Evolutionary conservation across 2,329 filamentous ascomycete genomes (phyloP), one percentile per base, ranked within the genome.

Genomic region (Remersonia thermophila): DNA sequence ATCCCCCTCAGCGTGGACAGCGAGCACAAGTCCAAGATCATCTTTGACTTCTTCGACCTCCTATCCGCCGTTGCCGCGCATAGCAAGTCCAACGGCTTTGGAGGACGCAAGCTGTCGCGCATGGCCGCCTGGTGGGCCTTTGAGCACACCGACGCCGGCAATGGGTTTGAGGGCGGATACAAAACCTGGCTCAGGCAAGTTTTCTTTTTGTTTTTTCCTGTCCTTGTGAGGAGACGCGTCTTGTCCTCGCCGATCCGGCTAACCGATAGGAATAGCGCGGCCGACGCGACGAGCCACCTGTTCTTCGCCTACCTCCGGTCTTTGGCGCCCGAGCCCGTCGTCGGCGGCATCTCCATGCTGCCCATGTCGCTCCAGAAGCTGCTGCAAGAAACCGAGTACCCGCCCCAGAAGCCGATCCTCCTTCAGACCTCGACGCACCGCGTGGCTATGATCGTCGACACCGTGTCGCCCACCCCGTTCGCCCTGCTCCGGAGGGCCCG

Each of bases 41-140:
- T 95, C 39, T 87, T 93, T 52, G 83, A 93, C 60, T 96, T 94
- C 60, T 98, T 96, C 60, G 89, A 96, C 50, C 74, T 98, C 1
- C 63, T 98, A 30, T 78, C 89, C 3, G 85, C 89, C 7, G 77
- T 95, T 49, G 87, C 91, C 25, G 91, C 91, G 11, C 84, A 95
- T 52, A 84, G 84, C 47, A 96, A 96, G 63, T 77, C 68, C 37
- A 98, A 98, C 56, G 91, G 91, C 30, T 74, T 98, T 44, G 84
- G 86, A 42, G 91, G 91, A 17, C 77, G 87, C 45, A 96, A 96
- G 58, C 71, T 98, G 37, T 96, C 91, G 8, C 76, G 91, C 47
- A 84, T 93, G 71, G 91, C 89, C 28, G 86, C 87, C 31, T 98
- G 91, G 91, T 98, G 91, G 91, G 86, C 89, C 1, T 98, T 98